Percentiles rank a stretch among this genome's conserved stretches.
These are phyloP conservation scores for Boletellus emodensis DNA, from an alignment of 768 basidiomycete species.

Conservation along the genomic window DNA sequence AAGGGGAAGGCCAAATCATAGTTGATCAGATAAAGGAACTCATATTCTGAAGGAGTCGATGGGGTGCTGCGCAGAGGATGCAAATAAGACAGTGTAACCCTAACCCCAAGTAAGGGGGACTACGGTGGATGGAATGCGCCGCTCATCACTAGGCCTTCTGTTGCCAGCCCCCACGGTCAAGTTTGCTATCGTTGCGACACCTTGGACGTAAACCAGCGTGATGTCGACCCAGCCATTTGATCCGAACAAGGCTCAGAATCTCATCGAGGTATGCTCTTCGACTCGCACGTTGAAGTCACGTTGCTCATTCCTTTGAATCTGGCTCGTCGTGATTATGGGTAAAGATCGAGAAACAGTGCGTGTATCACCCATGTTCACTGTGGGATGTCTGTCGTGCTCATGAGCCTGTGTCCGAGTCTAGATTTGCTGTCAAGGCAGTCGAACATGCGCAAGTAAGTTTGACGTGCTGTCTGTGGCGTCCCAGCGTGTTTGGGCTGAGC, in stretches of 20 bases:
- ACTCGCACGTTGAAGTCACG: conserved; percentile 17
- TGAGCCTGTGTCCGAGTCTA: conserved; percentile 9
- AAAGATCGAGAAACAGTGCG: conserved; percentile 96
- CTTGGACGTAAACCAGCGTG: conserved; percentile 23
- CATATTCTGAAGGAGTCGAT: neutral
- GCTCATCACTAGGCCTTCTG: no score
- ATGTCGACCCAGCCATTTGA: conserved; percentile 65
- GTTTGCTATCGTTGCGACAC: neutral
- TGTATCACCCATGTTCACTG: conserved; percentile 10
- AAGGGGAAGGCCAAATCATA: conserved; percentile 23
- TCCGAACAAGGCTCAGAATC: conserved; percentile 89
- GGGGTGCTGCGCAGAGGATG: neutral
- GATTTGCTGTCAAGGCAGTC: conserved; percentile 74
- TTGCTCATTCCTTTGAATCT: conserved; percentile 15
- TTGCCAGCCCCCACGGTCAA: no score
- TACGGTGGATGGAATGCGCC: neutral
- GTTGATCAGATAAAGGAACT: neutral
- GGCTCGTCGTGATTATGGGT: conserved; percentile 2
- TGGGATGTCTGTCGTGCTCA: conserved; percentile 6
- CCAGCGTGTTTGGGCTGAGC: conserved; percentile 6
- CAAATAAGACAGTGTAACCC: conserved; percentile 1
- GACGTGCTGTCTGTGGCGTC: conserved; percentile 5
- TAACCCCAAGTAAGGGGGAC: conserved; percentile 19
- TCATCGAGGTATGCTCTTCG: conserved; percentile 62
- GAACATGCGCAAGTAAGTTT: conserved; percentile 86